phyloP scores from a whole-genome alignment of 495 filamentous ascomycete genomes.

The Geopyxis carbonaria region DNA sequence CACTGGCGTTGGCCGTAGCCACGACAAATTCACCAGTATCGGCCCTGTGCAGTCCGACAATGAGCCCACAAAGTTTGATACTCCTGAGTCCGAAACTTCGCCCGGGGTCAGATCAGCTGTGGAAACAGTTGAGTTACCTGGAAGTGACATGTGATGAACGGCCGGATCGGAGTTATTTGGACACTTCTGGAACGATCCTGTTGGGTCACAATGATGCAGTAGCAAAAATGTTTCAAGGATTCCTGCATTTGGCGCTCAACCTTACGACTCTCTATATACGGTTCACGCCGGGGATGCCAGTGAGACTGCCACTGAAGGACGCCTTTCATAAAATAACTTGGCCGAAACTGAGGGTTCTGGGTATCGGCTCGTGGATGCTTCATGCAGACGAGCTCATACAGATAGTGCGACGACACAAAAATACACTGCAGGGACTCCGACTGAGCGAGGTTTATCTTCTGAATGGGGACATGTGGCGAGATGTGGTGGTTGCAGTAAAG shows the following conservation, averaged over 20 bases:
- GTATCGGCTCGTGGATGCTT: conserved; percentile 24
- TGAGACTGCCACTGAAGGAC: conserved; percentile 22
- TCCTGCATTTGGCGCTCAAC: conserved; percentile 17
- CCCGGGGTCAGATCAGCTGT: conserved; percentile 9
- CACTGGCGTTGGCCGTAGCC: conserved; percentile 14
- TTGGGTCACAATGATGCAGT: conserved; percentile 20
- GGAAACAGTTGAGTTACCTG: conserved; percentile 21
- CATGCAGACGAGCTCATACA: conserved; percentile 19
- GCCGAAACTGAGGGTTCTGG: conserved; percentile 21
- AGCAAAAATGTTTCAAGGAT: conserved; percentile 20
- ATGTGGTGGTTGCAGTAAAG: conserved; percentile 18
- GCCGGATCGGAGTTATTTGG: conserved; percentile 20
- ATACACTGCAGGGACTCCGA: conserved; percentile 19
- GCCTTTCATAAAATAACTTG: conserved; percentile 21
- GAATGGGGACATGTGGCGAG: conserved; percentile 20
- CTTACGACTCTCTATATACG: conserved; percentile 22
- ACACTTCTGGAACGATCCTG: conserved; percentile 18
- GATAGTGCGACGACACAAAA: conserved; percentile 17
- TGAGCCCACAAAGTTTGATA: conserved; percentile 23
- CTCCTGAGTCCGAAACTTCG: conserved; percentile 2
- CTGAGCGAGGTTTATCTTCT: conserved; percentile 22
- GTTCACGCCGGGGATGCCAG: conserved; percentile 21
- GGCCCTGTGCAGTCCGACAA: conserved; percentile 23
- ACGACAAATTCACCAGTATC: conserved; percentile 18
- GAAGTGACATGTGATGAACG: conserved; percentile 25